Percentiles rank a stretch among this genome's conserved stretches.
Evolutionary conservation across 495 filamentous ascomycete genomes (phyloP).

Genomic region (Neurospora intermedia): DNA sequence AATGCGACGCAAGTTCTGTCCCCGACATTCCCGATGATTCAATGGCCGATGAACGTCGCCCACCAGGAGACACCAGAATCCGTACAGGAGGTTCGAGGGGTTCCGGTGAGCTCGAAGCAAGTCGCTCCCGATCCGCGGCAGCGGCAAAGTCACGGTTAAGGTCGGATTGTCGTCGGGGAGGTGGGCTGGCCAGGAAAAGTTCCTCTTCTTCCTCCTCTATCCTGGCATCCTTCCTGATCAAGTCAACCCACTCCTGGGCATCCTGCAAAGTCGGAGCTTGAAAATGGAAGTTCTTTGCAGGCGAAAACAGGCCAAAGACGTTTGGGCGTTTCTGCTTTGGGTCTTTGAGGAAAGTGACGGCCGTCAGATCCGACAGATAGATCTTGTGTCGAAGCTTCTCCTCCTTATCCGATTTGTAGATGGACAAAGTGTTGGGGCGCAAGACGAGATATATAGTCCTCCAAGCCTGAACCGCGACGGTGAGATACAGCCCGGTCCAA

Average conservation of each 20-base stretch:
- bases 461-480: slow-evolving; percentile 52
- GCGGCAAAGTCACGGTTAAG: background rate
- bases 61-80: slow-evolving; percentile 21
- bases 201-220: slow-evolving; percentile 80
- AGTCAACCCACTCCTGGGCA: slow-evolving; percentile 75
- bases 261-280: slow-evolving; percentile 63
- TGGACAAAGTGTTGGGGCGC: slow-evolving; percentile 83
- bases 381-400: slow-evolving; percentile 82
- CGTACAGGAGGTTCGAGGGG: slow-evolving; percentile 28
- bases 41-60: slow-evolving; percentile 41
- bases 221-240: slow-evolving; percentile 67
- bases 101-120: slow-evolving; percentile 55
- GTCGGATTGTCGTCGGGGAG: slow-evolving; percentile 29
- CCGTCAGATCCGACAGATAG: slow-evolving; percentile 79
- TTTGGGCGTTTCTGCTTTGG: slow-evolving; percentile 69
- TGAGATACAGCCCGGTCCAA: slow-evolving; percentile 3
- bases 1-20: slow-evolving; percentile 77
- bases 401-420: slow-evolving; percentile 87
- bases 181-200: slow-evolving; percentile 57
- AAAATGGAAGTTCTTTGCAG: slow-evolving; percentile 83
- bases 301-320: slow-evolving; percentile 89
- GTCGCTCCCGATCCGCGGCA: slow-evolving; percentile 19
- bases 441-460: slow-evolving; percentile 84
- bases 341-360: slow-evolving; percentile 78
- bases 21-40: slow-evolving; percentile 68